Percentiles rank a stretch among this genome's conserved stretches.
phyloP scores from a whole-genome alignment of 179 eudicot genomes.

The Amaranthus tricolor region DNA sequence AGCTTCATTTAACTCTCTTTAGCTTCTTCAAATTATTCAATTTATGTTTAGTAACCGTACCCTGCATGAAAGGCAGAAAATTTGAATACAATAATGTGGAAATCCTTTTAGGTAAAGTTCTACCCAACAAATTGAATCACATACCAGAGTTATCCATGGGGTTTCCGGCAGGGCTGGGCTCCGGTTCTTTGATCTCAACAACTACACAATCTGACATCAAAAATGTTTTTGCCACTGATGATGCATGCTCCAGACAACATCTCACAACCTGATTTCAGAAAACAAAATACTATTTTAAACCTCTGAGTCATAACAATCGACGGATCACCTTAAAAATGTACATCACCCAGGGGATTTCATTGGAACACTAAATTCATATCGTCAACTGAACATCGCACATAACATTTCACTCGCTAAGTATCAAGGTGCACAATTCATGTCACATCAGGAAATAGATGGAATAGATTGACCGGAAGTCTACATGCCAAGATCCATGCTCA shows the following conservation, averaged over 20 bases:
- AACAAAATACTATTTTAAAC: not conserved
- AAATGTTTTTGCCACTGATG: conserved; percentile 50
- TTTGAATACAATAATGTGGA: not conserved
- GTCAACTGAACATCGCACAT: no score
- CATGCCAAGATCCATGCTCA: not conserved
- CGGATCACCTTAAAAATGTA: not conserved
- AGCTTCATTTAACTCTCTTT: conserved; percentile 1
- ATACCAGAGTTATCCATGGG: conserved; percentile 53
- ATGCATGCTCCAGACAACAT: conserved; percentile 55
- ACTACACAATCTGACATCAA: conserved; percentile 55
- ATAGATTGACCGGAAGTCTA: no score
- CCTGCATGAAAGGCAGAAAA: conserved; percentile 20
- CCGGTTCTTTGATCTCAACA: conserved; percentile 43
- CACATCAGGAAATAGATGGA: no score
- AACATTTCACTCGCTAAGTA: no score
- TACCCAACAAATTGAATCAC: not conserved
- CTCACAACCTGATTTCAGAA: conserved; percentile 37
- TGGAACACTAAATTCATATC: no score
- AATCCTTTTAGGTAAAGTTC: no score
- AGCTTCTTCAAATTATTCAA: conserved; percentile 5
- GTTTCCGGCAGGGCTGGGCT: conserved; percentile 36
- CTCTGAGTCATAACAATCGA: no score
- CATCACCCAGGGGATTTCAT: no score
- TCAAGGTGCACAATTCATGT: not conserved
- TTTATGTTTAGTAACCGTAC: conserved; percentile 27